Percentiles rank a stretch among this genome's conserved stretches.
Evolutionary conservation across 1,284 basidiomycete genomes (phyloP).

Genomic region (Coniophora puteana): DNA sequence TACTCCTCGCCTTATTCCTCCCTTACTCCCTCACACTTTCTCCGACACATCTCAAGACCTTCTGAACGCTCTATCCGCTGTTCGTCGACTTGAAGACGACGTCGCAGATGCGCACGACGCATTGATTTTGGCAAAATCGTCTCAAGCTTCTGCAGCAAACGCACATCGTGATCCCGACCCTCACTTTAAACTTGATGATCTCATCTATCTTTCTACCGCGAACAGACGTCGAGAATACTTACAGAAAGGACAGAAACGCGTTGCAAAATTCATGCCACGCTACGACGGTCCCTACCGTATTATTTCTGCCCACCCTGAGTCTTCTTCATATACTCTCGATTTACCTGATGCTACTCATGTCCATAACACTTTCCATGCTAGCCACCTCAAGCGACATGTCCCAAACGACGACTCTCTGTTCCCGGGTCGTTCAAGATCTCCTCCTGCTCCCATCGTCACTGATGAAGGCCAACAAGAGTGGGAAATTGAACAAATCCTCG

Average conservation of each 20-base stretch:
- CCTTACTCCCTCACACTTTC: constrained; percentile 11
- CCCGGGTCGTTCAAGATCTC: not conserved
- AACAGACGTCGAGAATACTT: constrained; percentile 12
- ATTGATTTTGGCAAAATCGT: constrained; percentile 8
- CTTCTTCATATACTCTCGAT: constrained; percentile 19
- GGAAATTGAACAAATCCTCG: constrained; percentile 10
- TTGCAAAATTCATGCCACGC: constrained; percentile 25
- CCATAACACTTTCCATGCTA: constrained; percentile 21
- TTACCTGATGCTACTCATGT: constrained; percentile 11
- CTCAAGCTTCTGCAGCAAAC: constrained; percentile 16
- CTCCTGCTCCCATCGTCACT: constrained; percentile 12
- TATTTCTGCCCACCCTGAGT: constrained; percentile 10
- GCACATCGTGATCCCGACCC: constrained; percentile 7
- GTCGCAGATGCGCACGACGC: constrained; percentile 10
- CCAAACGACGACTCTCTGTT: not conserved
- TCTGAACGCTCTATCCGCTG: not conserved
- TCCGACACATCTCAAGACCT: not conserved
- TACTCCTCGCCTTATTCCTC: constrained; percentile 24
- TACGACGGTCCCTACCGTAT: constrained; percentile 21
- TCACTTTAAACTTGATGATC: constrained; percentile 11
- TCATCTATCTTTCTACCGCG: constrained; percentile 14
- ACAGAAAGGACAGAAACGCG: constrained; percentile 8
- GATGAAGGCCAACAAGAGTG: constrained; percentile 11
- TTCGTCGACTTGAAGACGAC: not conserved
- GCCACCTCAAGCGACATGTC: not conserved